A percentile compares a stretch with the other conserved stretches of the same genome.
Evolutionary conservation across 148 eudicot genomes (phyloP).

Genomic region (Talinum fruticosum): DNA sequence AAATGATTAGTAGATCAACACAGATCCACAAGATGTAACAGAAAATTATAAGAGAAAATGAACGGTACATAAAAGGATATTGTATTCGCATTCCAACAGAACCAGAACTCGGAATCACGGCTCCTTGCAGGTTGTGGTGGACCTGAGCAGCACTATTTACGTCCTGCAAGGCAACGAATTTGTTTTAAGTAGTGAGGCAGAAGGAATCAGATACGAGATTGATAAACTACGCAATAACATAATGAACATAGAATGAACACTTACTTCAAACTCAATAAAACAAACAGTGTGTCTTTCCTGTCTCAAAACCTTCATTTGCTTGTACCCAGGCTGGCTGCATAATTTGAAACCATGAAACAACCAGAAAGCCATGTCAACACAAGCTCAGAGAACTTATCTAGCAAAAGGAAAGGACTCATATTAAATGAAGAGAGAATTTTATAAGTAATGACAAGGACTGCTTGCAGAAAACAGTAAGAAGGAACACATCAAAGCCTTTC

Average conservation of each 20-base stretch:
- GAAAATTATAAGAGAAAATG: neutral
- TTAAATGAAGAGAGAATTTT: no score
- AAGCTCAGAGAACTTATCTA: neutral
- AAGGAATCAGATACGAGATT: constrained; percentile 2
- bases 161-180: constrained; percentile 49
- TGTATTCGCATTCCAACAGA: constrained; percentile 99
- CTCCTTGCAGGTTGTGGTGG: constrained; percentile 90
- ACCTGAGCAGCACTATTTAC: constrained; percentile 80
- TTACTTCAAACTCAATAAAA: constrained; percentile 96
- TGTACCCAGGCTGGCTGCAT: constrained; percentile 89
- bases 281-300: constrained; percentile 99
- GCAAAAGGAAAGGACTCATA: neutral
- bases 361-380: constrained; percentile 3
- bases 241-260: constrained; percentile 16
- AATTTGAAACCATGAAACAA: constrained; percentile 10
- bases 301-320: constrained; percentile 93
- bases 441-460: no score
- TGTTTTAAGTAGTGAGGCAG: neutral
- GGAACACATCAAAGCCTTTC: neutral
- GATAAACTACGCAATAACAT: neutral
- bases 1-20: neutral
- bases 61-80: constrained; percentile 59
- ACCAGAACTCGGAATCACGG: constrained; percentile 95
- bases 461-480: no score
- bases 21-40: neutral